Conservation (phyloP, 1,284 basidiomycete genomes). For the Ustilago vetiveriae region DNA sequence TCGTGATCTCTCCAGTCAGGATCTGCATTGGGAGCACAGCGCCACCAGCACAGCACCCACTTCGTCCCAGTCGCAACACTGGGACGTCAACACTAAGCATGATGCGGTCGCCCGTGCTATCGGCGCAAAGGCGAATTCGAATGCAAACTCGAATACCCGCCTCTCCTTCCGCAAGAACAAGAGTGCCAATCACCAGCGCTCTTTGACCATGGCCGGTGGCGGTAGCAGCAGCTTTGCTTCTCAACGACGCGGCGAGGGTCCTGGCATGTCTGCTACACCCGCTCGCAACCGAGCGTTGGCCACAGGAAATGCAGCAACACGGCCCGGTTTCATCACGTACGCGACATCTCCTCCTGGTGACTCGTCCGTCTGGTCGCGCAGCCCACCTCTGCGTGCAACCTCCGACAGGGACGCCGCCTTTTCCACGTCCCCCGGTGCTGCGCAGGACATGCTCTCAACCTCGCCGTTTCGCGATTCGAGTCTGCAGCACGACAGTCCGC, state of each 20-base stretch:
- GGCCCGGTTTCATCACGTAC: constrained; percentile 37
- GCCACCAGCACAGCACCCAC: constrained; percentile 42
- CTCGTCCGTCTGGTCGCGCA: constrained; percentile 23
- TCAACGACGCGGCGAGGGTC: constrained; percentile 18
- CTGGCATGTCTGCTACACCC: constrained; percentile 28
- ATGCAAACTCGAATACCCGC: constrained; percentile 21
- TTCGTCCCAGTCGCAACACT: constrained; percentile 33
- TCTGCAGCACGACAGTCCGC: constrained; percentile 27
- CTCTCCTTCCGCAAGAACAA: constrained; percentile 44
- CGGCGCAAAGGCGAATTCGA: neutral
- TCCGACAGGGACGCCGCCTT: constrained; percentile 15
- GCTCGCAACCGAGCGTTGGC: constrained; percentile 17
- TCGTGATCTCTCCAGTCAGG: constrained; percentile 23
- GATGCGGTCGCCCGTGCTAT: constrained; percentile 4
- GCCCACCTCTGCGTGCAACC: constrained; percentile 16
- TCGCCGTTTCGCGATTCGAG: constrained; percentile 43
- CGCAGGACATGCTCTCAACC: constrained; percentile 37
- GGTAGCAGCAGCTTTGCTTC: constrained; percentile 16
- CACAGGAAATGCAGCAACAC: constrained; percentile 1
- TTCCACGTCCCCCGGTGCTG: constrained; percentile 26
- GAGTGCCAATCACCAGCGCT: constrained; percentile 33
- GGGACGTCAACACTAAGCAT: constrained; percentile 15
- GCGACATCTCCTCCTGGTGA: constrained; percentile 36
- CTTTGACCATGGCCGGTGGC: constrained; percentile 22
- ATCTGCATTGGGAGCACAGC: constrained; percentile 26